Evolutionary conservation across 2,329 filamentous ascomycete species (phyloP).

Genomic region (Fonsecaea erecta): DNA sequence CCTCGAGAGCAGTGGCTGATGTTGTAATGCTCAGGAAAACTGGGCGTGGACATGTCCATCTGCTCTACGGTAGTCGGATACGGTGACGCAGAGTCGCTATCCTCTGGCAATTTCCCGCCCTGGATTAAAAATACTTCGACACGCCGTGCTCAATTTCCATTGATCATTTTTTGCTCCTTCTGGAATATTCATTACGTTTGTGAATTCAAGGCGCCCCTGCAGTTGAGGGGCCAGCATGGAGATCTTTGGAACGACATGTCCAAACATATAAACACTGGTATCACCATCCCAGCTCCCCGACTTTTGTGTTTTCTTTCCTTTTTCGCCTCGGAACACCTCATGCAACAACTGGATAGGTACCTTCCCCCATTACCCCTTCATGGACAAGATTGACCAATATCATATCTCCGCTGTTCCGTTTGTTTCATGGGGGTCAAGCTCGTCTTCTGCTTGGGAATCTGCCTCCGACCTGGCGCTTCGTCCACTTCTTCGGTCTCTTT

Average conservation of each 20-base stretch:
- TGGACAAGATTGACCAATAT: background rate
- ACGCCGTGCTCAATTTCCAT: background rate
- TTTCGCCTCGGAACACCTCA: background rate
- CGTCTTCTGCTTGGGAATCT: background rate
- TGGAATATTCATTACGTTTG: slow-evolving; percentile 10
- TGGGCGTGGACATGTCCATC: background rate
- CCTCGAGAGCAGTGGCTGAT: background rate
- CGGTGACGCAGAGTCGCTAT: background rate
- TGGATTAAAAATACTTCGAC: background rate
- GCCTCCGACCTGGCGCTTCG: background rate
- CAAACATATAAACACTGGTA: slow-evolving; percentile 1
- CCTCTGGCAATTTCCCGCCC: background rate
- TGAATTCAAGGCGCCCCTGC: background rate
- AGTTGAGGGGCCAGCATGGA: background rate
- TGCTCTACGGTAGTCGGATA: background rate
- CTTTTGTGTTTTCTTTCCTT: background rate
- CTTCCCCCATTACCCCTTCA: background rate
- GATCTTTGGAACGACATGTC: background rate
- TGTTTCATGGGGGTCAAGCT: background rate
- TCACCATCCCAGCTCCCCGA: background rate
- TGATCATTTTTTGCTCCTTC: slow-evolving; percentile 18
- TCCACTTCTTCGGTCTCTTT: background rate
- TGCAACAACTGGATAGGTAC: background rate
- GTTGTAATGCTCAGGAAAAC: background rate
- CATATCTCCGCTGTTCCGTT: slow-evolving; percentile 2